A percentile compares a stretch with the other conserved stretches of the same genome.
Evolutionary conservation across 106 monocot species (phyloP).

Genomic region (Ottelia alismoides): DNA sequence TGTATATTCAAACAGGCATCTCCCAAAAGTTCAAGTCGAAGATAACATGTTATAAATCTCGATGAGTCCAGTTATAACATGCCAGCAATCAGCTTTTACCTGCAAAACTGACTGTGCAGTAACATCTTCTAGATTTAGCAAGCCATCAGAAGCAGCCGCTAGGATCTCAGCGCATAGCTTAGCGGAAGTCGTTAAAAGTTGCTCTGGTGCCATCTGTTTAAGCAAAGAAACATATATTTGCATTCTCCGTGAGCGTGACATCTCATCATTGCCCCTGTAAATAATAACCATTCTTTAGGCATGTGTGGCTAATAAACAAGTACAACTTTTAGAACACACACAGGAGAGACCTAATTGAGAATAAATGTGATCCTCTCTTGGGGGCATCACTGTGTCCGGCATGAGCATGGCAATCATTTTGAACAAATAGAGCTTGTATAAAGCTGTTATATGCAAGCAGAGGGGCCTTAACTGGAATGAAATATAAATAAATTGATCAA

Average conservation of each 20-base stretch:
- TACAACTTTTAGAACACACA: background rate
- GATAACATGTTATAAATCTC: too few relatives aligned
- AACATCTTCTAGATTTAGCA: constrained; percentile 72
- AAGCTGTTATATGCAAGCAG: constrained; percentile 99
- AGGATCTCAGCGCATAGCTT: constrained; percentile 94
- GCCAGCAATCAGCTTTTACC: too few relatives aligned
- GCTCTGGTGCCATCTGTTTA: constrained; percentile 99
- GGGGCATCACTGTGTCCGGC: constrained; percentile 34
- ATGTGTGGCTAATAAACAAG: background rate
- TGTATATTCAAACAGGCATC: too few relatives aligned
- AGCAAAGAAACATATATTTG: constrained; percentile 83
- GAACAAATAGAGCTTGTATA: constrained; percentile 83
- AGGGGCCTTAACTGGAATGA: constrained; percentile 76
- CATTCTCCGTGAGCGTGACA: constrained; percentile 67
- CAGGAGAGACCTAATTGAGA: constrained; percentile 52
- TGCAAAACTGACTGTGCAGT: constrained; percentile 74
- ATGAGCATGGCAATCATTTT: constrained; percentile 60
- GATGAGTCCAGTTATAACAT: too few relatives aligned
- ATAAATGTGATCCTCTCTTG: constrained; percentile 32
- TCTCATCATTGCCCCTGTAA: constrained; percentile 69
- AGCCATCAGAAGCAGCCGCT: constrained; percentile 87
- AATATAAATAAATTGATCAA: background rate
- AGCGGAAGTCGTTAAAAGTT: constrained; percentile 92
- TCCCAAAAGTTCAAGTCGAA: too few relatives aligned
- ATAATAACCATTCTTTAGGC: background rate